A percentile compares a stretch with the other conserved stretches of the same genome.
Evolutionary conservation across 768 basidiomycete genomes (phyloP).

Genomic region (Suillus subalutaceus): DNA sequence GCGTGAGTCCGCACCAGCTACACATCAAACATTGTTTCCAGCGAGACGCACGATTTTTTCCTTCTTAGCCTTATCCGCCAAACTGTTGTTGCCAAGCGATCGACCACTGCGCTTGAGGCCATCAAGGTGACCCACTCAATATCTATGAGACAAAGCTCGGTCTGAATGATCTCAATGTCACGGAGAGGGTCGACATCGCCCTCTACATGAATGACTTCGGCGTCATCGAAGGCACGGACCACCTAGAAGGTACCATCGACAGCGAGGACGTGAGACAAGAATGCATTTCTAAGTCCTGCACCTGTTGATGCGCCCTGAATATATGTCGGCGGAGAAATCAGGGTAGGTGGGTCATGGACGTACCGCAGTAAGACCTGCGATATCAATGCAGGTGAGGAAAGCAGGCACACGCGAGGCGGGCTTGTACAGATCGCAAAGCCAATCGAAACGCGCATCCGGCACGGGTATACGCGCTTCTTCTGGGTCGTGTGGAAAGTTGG

Average conservation of each 20-base stretch:
- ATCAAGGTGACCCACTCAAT: constrained; percentile 95
- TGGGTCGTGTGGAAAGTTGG: constrained; percentile 97
- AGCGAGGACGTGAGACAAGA: constrained; percentile 95
- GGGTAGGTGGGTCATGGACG: constrained; percentile 28
- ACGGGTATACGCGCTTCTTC: constrained; percentile 97
- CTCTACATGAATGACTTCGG: constrained; percentile 99
- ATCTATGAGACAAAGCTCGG: constrained; percentile 93
- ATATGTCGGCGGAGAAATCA: constrained; percentile 21
- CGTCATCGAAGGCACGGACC: constrained; percentile 96
- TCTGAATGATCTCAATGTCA: constrained; percentile 98
- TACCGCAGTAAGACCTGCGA: constrained; percentile 95
- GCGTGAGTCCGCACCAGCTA: constrained; percentile 20
- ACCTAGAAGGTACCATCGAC: constrained; percentile 99
- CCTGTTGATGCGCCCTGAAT: constrained; percentile 92
- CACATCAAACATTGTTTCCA: not conserved
- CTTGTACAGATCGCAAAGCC: constrained; percentile 91
- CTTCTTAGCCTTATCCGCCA: constrained; percentile 95
- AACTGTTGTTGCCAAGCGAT: constrained; percentile 68
- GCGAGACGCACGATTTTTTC: constrained; percentile 82
- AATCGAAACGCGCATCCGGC: constrained; percentile 92
- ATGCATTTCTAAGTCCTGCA: constrained; percentile 96
- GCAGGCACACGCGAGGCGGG: constrained; percentile 88
- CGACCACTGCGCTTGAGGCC: constrained; percentile 73
- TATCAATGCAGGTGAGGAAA: constrained; percentile 97
- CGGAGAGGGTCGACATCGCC: constrained; percentile 95